A percentile compares a stretch with the other conserved stretches of the same genome.
These are phyloP conservation scores for Xerocomus potaroensis DNA, from an alignment of 768 basidiomycete genomes.

Conservation along the genomic window DNA sequence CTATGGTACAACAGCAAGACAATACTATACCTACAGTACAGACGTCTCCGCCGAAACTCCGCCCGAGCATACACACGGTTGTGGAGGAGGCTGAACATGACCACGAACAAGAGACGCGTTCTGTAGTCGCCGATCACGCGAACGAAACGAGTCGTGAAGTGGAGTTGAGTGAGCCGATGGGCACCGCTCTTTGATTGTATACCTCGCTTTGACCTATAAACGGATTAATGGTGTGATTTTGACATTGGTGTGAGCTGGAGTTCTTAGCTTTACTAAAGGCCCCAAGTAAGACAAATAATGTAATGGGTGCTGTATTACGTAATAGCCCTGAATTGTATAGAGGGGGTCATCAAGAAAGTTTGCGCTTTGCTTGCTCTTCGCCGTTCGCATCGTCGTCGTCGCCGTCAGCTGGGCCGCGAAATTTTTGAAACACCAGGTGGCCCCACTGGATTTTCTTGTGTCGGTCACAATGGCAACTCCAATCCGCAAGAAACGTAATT, in stretches of 20 bases:
- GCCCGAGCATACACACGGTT: conserved; percentile 23
- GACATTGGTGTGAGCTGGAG: too few species aligned
- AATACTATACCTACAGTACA: conserved; percentile 2
- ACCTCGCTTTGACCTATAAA: not conserved
- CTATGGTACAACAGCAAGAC: conserved; percentile 2
- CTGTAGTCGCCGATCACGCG: conserved; percentile 1
- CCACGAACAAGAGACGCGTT: conserved; percentile 14
- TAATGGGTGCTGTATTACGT: conserved; percentile 18
- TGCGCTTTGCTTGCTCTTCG: conserved; percentile 19
- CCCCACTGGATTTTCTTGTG: conserved; percentile 5
- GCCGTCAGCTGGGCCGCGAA: conserved; percentile 6
- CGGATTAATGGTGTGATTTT: not conserved
- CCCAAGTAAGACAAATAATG: too few species aligned
- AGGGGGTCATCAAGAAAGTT: conserved; percentile 1
- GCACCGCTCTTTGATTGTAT: conserved; percentile 28
- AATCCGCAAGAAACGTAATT: conserved; percentile 88
- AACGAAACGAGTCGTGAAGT: conserved; percentile 11
- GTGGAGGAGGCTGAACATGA: conserved; percentile 22
- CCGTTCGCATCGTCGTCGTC: conserved; percentile 11
- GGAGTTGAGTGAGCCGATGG: conserved; percentile 18
- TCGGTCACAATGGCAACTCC: conserved; percentile 44
- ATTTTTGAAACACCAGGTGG: not conserved
- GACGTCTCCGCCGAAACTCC: conserved; percentile 11
- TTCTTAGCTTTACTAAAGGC: too few species aligned
- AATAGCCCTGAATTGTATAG: conserved; percentile 12